Base-by-base conservation (phyloP, 352 stramenopile species). In the Paralagenidium karlingii region DNA sequence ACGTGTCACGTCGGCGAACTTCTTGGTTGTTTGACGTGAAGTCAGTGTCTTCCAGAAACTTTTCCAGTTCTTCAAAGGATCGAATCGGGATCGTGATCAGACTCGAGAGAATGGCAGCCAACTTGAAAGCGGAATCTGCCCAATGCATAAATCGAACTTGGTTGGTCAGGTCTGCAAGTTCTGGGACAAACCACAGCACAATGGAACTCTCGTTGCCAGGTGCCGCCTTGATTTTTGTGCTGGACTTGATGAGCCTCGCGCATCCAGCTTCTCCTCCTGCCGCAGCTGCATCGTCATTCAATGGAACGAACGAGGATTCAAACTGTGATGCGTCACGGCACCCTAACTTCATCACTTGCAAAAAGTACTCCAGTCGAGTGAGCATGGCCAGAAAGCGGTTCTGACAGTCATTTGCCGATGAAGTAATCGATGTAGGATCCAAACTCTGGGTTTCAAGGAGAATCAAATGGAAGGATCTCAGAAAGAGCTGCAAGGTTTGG, bases 311-410 rank as follows among this genome's bases (percentile, higher is more conserved):
- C 18, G 65, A 75, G 16, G 73, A 84, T 28, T 84, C 69, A 32
- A 76, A 80, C 45, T 83, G 68, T 25, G 68, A 63, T 16, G 64
- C 64, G 19, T 87, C 75, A 16, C 78, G 67, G 30, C n/a, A n/a
- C 3, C 68, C 71, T 11, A 90, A 51, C 7, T 68, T 65, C 68
- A 90, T 81, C 0, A 68, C 62, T 33, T 90, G 78, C 20, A 86
- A 68, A 47, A 86, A 90, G 48, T 90, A 87, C 46, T 87, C 76
- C 3, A 90, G 56, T 46, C 87, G 86, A 54, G 82, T 83, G 33
- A 89, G 73, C 9, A 66, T 67, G 13, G 67, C 59, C 7, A 16
- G 30, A 8, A 36, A 22, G 19, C 22, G 30, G 7, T 36, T 36
- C 3, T 22, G 19, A 8, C 19, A 36, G 22, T 36, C 22, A 7